A percentile compares a stretch with the other conserved stretches of the same genome.
phyloP scores from a whole-genome alignment of 139 green algal genomes.

The Chlorella sorokiniana region DNA sequence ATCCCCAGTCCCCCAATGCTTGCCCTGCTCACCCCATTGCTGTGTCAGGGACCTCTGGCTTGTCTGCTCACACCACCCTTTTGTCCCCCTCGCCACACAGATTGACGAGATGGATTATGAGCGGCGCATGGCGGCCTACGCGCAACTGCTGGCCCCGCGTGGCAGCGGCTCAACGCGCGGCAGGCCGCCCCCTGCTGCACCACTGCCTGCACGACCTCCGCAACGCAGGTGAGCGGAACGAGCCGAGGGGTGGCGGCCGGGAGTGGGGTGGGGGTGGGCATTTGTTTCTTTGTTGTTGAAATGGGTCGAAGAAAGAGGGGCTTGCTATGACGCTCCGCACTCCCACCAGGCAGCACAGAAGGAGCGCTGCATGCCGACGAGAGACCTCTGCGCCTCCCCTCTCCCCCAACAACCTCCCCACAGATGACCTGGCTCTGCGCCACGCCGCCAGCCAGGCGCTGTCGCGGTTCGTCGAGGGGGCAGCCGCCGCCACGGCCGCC shows the following conservation, averaged over 20 bases:
- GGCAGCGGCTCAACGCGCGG: slow-evolving; percentile 38
- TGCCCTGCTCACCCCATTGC: no score
- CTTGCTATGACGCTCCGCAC: no score
- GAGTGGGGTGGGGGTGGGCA: not conserved
- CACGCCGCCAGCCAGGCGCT: slow-evolving; percentile 67
- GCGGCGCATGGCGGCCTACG: slow-evolving; percentile 67
- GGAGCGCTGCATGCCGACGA: no score
- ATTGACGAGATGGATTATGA: slow-evolving; percentile 74
- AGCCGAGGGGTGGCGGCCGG: not conserved
- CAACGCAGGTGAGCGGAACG: slow-evolving; percentile 33
- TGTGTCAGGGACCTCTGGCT: no score
- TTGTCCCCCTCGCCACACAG: not conserved
- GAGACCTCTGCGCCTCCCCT: not conserved
- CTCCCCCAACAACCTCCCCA: not conserved
- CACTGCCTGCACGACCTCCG: slow-evolving; percentile 67
- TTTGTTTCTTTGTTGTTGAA: no score
- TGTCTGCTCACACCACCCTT: not conserved
- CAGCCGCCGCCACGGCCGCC: not conserved
- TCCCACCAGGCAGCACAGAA: no score
- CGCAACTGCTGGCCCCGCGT: slow-evolving; percentile 50
- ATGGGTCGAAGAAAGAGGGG: no score
- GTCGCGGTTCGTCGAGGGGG: slow-evolving; percentile 42
- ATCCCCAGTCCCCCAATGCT: no score
- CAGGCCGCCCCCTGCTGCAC: slow-evolving; percentile 66
- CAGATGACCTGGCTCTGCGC: slow-evolving; percentile 73